Evolutionary conservation across 2,329 filamentous ascomycete species (phyloP), one percentile per base, ranked within the genome.

Genomic region (Cryphonectria parasitica): DNA sequence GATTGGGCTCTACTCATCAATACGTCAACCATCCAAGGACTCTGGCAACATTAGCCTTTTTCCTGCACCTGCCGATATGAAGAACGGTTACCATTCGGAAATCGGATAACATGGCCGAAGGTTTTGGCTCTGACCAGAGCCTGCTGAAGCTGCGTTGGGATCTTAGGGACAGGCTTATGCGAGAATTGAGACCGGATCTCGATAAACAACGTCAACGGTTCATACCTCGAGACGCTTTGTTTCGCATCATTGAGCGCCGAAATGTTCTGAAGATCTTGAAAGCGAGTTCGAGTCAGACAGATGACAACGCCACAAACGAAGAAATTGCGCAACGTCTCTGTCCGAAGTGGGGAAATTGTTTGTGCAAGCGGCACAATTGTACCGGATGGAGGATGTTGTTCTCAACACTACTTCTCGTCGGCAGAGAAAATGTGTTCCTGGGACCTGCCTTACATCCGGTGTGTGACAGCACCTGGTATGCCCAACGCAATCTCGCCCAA

Each of bases 371-470:
- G 54, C 3, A 3, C 31, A 11, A 43, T 3, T 68, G 67, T 22
- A 45, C 25, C n/a, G 67, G 67, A 22, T 1, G 34, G 11, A 58
- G 67, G 2, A 64, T 68, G 67, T 56, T 58, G n/a, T 11, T 64
- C 10, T 43, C 67, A 0, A 45, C 25, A 25, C 19, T 68, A 8
- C 3, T 68, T 25, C 36, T 68, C 3, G 62, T 61, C 31, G 34
- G 45, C 34, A 64, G 17, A 58, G 67, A 68, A 43, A 7, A 64
- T 41, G 31, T 19, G 5, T 68, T 17, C 4, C 5, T 15, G 8
- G 6, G 3, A 8, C 11, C 11, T 15, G 28, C 11, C 22, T 22
- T 3, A 22, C 10, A 34, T 3, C 54, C 54, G 54, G 19, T 34
- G 2, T 67, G 65, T 15, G 65, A 68, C 15, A 28, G 36, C 0